A percentile compares a stretch with the other conserved stretches of the same genome.
phyloP scores from a whole-genome alignment of 345 rosid genomes.

The Populus euphratica region DNA sequence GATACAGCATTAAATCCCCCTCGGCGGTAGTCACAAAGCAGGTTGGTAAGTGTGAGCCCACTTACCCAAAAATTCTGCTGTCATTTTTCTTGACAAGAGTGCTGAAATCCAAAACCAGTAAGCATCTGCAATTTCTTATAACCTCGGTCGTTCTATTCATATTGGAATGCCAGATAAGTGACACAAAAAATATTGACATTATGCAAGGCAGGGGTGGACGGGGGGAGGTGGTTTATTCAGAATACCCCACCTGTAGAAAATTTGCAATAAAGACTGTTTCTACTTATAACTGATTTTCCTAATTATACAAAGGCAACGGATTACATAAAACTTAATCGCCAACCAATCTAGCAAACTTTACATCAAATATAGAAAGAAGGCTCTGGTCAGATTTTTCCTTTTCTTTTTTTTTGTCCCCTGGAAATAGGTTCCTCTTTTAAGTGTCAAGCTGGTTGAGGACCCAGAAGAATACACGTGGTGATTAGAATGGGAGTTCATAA shows the following conservation, averaged over 20 bases:
- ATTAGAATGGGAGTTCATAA: conserved; percentile 1
- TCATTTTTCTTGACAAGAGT: no score
- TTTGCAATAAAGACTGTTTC: conserved; percentile 9
- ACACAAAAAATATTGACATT: not conserved
- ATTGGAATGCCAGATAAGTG: not conserved
- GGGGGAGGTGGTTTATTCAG: not conserved
- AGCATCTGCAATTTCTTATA: not conserved
- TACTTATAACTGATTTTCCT: conserved; percentile 22
- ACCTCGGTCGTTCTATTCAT: not conserved
- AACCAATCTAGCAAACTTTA: conserved; percentile 31
- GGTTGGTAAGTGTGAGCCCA: not conserved
- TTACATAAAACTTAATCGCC: conserved; percentile 24
- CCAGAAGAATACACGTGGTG: conserved; percentile 16
- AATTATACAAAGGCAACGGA: conserved; percentile 26
- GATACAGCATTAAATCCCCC: not conserved
- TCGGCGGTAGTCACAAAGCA: not conserved
- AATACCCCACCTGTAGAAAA: conserved; percentile 23
- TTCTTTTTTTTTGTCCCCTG: not conserved
- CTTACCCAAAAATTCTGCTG: not conserved
- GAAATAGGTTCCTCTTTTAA: conserved; percentile 23
- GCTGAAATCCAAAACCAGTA: not conserved
- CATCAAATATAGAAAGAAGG: conserved; percentile 21
- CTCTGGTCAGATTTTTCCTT: conserved; percentile 12
- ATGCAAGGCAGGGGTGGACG: not conserved
- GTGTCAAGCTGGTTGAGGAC: conserved; percentile 15